phyloP scores from a whole-genome alignment of 345 rosid species.

The Cardamine chenopodiifolia region DNA sequence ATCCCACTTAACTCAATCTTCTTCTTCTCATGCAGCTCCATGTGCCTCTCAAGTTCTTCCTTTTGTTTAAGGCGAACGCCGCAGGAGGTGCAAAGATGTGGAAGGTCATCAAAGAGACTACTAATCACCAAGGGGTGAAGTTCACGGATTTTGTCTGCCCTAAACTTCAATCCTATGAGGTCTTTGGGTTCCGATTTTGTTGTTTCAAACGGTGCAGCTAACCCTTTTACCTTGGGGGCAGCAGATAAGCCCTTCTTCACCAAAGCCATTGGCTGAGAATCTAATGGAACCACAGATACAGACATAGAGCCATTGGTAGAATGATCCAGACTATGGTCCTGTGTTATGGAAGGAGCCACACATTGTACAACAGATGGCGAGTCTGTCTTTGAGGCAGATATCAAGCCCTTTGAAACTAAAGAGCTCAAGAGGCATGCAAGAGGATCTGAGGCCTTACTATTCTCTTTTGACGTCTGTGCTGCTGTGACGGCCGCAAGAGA shows the following conservation, averaged over 20 bases:
- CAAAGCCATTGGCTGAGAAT: slow-evolving; percentile 40
- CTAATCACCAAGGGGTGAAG: slow-evolving; percentile 71
- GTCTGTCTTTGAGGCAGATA: slow-evolving; percentile 70
- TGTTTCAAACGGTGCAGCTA: slow-evolving; percentile 39
- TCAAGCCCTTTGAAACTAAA: slow-evolving; percentile 89
- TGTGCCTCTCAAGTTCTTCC: slow-evolving; percentile 70
- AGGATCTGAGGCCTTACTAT: slow-evolving; percentile 59
- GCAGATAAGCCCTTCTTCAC: slow-evolving; percentile 45
- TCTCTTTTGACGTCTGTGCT: slow-evolving; percentile 47
- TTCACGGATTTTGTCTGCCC: slow-evolving; percentile 72
- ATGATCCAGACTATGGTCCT: slow-evolving; percentile 47
- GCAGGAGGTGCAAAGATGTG: slow-evolving; percentile 74
- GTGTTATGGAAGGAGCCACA: slow-evolving; percentile 42
- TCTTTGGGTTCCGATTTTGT: slow-evolving; percentile 40
- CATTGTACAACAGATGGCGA: slow-evolving; percentile 42
- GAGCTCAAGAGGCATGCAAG: slow-evolving; percentile 82
- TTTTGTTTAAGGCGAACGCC: slow-evolving; percentile 70
- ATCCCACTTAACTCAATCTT: slow-evolving; percentile 44
- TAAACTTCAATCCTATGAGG: slow-evolving; percentile 76
- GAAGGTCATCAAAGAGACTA: slow-evolving; percentile 65
- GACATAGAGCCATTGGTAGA: slow-evolving; percentile 47
- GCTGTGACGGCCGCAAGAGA: slow-evolving; percentile 44
- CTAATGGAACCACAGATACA: slow-evolving; percentile 48
- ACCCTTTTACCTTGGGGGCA: slow-evolving; percentile 45
- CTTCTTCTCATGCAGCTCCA: slow-evolving; percentile 72